Evolutionary conservation across 1,139 yeast species (phyloP).

Genomic region (Lodderomyces oxycetoniae): DNA sequence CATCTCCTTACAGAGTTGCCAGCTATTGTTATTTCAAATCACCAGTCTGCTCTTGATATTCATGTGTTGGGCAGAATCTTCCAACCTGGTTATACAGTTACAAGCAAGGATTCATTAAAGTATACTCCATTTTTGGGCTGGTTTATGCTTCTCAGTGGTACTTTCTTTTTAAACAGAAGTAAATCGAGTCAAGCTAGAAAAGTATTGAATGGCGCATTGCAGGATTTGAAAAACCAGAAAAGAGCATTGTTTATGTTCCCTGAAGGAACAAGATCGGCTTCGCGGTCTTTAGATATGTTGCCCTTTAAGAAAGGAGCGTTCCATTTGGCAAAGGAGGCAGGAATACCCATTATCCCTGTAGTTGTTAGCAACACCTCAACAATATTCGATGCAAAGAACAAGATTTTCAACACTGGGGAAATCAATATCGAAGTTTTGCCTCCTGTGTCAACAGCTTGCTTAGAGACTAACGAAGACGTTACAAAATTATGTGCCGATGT

Average conservation of each 20-base stretch:
- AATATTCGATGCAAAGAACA: conserved; percentile 55
- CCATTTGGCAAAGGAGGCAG: conserved; percentile 91
- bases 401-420: conserved; percentile 57
- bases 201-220: conserved; percentile 67
- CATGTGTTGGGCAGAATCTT: conserved; percentile 74
- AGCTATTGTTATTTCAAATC: conserved; percentile 82
- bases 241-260: conserved; percentile 85
- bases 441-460: conserved; percentile 56
- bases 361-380: conserved; percentile 83
- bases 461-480: conserved; percentile 56
- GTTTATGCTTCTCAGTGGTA: conserved; percentile 88
- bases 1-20: conserved; percentile 56
- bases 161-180: conserved; percentile 85
- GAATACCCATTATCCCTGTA: conserved; percentile 81
- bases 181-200: conserved; percentile 70
- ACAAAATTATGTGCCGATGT: conserved; percentile 40
- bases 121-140: conserved; percentile 93
- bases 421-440: conserved; percentile 63
- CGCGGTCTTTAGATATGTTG: conserved; percentile 60
- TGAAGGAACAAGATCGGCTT: conserved; percentile 90
- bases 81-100: conserved; percentile 86
- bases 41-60: conserved; percentile 86
- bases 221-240: conserved; percentile 51
- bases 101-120: conserved; percentile 81
- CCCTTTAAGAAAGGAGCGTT: conserved; percentile 98